Evolutionary conservation across 164 flowering plant species (phyloP).

Genomic region (Litsea cubeba): DNA sequence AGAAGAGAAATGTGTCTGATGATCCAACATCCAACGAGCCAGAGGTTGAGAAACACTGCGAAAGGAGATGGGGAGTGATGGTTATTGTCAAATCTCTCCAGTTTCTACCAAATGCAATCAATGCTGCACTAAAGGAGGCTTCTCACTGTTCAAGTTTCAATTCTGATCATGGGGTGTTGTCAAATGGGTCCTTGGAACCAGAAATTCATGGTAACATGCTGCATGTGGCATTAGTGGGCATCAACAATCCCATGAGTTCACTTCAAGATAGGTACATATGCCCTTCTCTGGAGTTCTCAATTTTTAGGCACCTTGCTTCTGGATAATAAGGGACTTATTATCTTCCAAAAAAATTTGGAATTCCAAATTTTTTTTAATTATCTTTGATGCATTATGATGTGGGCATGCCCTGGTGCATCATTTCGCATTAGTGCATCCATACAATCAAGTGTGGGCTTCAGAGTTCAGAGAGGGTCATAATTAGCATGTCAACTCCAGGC

Average conservation of each 20-base stretch:
- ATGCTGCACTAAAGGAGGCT: slow-evolving; percentile 76
- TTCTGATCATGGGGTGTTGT: slow-evolving; percentile 20
- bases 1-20: slow-evolving; percentile 44
- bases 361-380: too few species aligned
- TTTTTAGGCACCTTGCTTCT: background rate
- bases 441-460: background rate
- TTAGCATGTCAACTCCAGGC: background rate
- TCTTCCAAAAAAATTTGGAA: too few species aligned
- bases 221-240: slow-evolving; percentile 89
- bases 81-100: slow-evolving; percentile 94
- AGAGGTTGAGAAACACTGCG: slow-evolving; percentile 48
- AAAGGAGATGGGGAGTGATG: slow-evolving; percentile 97
- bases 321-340: background rate
- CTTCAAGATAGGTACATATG: slow-evolving; percentile 88
- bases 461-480: background rate
- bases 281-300: background rate
- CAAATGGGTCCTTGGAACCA: slow-evolving; percentile 38
- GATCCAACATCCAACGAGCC: slow-evolving; percentile 30
- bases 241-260: slow-evolving; percentile 92
- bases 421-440: background rate
- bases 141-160: slow-evolving; percentile 28
- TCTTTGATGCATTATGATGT: background rate
- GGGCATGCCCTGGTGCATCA: background rate
- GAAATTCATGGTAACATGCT: slow-evolving; percentile 73
- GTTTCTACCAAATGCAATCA: slow-evolving; percentile 57